Conservation (phyloP, 2,329 filamentous ascomycete genomes). For the Torrubiellomyces zombiae region DNA sequence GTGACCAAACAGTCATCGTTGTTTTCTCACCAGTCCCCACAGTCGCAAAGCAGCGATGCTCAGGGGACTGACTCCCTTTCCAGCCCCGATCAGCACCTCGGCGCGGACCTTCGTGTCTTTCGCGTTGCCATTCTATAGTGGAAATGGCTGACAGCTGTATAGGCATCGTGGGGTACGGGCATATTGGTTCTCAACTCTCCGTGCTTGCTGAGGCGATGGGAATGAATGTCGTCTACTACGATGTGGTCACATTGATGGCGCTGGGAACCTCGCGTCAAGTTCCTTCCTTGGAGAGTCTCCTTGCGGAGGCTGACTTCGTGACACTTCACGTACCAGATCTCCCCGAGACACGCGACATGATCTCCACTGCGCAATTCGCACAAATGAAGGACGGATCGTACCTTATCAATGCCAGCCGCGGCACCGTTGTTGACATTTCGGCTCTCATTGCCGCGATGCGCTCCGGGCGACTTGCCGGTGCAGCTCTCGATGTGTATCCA, state of each 20-base stretch:
- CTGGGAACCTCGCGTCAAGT: constrained; percentile 80
- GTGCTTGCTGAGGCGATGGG: constrained; percentile 95
- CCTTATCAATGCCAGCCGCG: constrained; percentile 89
- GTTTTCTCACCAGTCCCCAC: too few relatives aligned
- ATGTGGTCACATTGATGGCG: constrained; percentile 86
- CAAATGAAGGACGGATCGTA: constrained; percentile 90
- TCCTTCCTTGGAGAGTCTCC: constrained; percentile 55
- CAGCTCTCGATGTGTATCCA: constrained; percentile 92
- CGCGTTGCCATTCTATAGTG: too few relatives aligned
- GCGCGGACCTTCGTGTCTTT: too few relatives aligned
- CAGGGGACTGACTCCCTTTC: too few relatives aligned
- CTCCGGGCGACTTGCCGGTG: constrained; percentile 73
- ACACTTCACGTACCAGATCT: constrained; percentile 90
- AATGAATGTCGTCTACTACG: constrained; percentile 96
- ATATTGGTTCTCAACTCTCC: constrained; percentile 91
- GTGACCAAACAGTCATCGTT: too few relatives aligned
- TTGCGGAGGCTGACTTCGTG: constrained; percentile 74
- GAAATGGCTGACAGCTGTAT: too few relatives aligned
- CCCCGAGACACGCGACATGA: constrained; percentile 84
- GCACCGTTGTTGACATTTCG: constrained; percentile 85
- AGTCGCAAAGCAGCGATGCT: too few relatives aligned
- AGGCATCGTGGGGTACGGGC: constrained; percentile 91
- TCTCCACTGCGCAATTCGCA: constrained; percentile 59
- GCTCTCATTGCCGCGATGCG: constrained; percentile 80
- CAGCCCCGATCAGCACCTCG: too few relatives aligned